A percentile compares a stretch with the other conserved stretches of the same genome.
These are phyloP conservation scores for Dunaliella primolecta DNA, from an alignment of 139 green algal genomes.

Conservation along the genomic window DNA sequence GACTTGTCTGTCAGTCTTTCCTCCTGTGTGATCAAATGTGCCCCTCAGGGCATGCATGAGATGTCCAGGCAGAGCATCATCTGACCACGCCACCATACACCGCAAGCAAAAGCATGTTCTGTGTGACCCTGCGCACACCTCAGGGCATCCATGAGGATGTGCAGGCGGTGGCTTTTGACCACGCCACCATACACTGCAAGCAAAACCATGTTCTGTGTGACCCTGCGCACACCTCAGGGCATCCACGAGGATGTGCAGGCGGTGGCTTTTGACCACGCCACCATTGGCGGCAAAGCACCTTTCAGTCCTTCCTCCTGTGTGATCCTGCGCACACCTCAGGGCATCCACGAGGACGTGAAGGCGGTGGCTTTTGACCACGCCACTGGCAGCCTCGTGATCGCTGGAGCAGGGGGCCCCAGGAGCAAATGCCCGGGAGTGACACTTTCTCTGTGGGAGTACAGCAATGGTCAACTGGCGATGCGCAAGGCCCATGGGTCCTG, in stretches of 20 bases:
- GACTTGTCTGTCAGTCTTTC: too few species aligned
- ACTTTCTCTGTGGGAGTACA: background rate
- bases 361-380: constrained; percentile 3
- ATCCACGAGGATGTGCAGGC: background rate
- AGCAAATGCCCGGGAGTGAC: background rate
- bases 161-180: background rate
- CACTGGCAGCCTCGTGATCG: background rate
- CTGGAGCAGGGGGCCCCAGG: background rate
- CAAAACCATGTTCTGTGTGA: background rate
- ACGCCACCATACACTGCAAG: background rate
- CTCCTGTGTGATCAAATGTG: too few species aligned
- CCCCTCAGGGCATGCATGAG: background rate
- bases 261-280: constrained; percentile 3
- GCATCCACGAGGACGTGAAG: background rate
- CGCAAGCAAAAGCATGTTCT: background rate
- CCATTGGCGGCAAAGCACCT: background rate
- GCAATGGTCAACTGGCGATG: background rate
- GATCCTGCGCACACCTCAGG: background rate
- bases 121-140: too few species aligned
- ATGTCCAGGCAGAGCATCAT: background rate
- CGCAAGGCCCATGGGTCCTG: background rate
- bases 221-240: background rate
- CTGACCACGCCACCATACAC: constrained; percentile 1
- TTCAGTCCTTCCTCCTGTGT: background rate
- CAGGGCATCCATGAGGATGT: background rate